phyloP scores from a whole-genome alignment of 257 asterid genomes.

The Capsicum chinense region DNA sequence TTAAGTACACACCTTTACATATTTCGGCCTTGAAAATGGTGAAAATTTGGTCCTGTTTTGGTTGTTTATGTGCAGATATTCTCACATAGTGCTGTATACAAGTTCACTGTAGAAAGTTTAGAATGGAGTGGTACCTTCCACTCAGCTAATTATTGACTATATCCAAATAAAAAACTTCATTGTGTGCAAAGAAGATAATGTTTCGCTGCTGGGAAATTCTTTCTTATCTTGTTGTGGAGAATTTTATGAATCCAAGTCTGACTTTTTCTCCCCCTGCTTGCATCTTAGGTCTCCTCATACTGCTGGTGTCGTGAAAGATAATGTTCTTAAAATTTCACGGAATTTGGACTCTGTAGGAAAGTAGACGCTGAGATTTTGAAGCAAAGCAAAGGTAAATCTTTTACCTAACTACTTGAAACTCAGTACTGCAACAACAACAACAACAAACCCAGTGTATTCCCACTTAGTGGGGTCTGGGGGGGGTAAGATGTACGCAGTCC shows the following conservation, averaged over 20 bases:
- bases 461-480: too few species aligned
- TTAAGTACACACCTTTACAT: background rate
- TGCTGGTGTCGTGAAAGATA: background rate
- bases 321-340: background rate
- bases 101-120: background rate
- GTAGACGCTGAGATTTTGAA: background rate
- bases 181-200: background rate
- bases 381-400: background rate
- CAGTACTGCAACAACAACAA: background rate
- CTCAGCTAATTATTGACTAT: slow-evolving; percentile 8
- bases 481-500: too few species aligned
- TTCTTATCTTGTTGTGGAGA: background rate
- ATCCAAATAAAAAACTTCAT: background rate
- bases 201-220: background rate
- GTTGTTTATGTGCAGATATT: background rate
- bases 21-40: slow-evolving; percentile 9
- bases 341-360: background rate
- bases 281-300: slow-evolving; percentile 13
- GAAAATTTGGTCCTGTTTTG: background rate
- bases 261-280: background rate
- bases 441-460: too few species aligned
- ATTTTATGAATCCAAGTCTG: background rate
- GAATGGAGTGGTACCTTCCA: background rate
- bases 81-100: background rate
- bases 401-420: background rate